Base-by-base conservation (phyloP, 352 stramenopile genomes). In the Phytophthora tubulina region DNA sequence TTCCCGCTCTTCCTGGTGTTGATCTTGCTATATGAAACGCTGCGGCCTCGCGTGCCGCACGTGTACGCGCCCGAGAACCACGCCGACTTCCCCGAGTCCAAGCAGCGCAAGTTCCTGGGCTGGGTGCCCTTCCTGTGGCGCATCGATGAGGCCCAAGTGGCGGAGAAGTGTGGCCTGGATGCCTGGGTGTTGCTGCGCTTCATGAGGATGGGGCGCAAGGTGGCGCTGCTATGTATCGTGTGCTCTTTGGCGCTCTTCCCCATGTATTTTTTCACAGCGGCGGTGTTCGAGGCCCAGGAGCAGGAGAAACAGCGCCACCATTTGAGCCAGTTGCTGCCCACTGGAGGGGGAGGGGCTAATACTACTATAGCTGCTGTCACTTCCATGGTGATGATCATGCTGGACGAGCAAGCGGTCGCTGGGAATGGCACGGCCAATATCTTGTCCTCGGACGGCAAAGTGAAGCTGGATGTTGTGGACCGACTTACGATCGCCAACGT, bases 131-230 rank as follows among this genome's bases (percentile, higher is more conserved):
- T 89, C 63, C 59, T 94, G 14, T 88, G 84, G 63, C 63, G 56
- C 27, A 67, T 92, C 17, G 61, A 75, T n/a, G 86, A 94, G 64
- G 63, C 73, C 39, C 67, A 84, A 41, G 84, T 94, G 36, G 80
- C 89, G 14, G 67, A 88, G 2, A 79, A 80, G 50, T 92, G 86
- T 49, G 86, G 86, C 0, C 72, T 94, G 61, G 85, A 93, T 62
- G 82, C 86, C 14, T 90, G 83, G 80, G 81, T 94, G 60, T 84
- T 94, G 56, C 61, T 94, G 63, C 86, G 85, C 52, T 95, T 95
- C 57, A 75, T 93, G 41, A 81, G 84, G 31, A 79, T 95, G 45
- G 79, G 83, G 8, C 81, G 89, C 39, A 91, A 92, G 42, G 80
- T 94, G 50, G 83, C 86, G 27, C 66, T 82, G 30, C 63, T 95